Percentiles rank a stretch among this genome's conserved stretches.
These are phyloP conservation scores for Alternaria ventricosa DNA, from an alignment of 2,329 filamentous ascomycete species.

Conservation along the genomic window DNA sequence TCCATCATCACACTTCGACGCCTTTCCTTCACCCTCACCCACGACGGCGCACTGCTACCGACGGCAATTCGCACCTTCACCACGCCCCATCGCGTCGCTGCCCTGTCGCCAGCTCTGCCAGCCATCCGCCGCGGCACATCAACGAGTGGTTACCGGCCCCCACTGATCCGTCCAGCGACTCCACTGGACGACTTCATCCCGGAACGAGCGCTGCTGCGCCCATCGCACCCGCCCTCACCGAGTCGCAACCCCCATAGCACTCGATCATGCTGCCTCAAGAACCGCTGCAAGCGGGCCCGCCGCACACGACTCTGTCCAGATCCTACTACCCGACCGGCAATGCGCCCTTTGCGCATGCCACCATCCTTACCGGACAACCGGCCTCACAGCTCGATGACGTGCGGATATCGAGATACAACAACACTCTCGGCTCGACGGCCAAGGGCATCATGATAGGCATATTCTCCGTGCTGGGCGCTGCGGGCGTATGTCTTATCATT, in stretches of 20 bases:
- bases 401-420: conserved; percentile 32
- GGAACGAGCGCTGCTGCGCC: conserved; percentile 33
- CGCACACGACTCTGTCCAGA: conserved; percentile 42
- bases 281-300: conserved; percentile 32
- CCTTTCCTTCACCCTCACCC: conserved; percentile 10
- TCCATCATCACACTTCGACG: conserved; percentile 8
- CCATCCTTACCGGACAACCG: conserved; percentile 17
- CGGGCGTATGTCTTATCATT: conserved; percentile 79
- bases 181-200: conserved; percentile 19
- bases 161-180: conserved; percentile 21
- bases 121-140: conserved; percentile 20
- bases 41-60: conserved; percentile 12
- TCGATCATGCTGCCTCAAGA: conserved; percentile 44
- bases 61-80: conserved; percentile 6
- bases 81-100: conserved; percentile 21
- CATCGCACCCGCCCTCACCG: conserved; percentile 16
- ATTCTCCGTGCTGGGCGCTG: conserved; percentile 91
- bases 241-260: conserved; percentile 11
- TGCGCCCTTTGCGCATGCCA: conserved; percentile 33
- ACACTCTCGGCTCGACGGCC: conserved; percentile 60
- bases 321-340: conserved; percentile 34
- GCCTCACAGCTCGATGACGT: conserved; percentile 31
- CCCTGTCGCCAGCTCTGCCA: conserved; percentile 19
- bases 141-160: conserved; percentile 27
- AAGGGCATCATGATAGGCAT: conserved; percentile 93